Base-by-base conservation (phyloP, 176 grass and related monocot species). In the Poa annua region DNA sequence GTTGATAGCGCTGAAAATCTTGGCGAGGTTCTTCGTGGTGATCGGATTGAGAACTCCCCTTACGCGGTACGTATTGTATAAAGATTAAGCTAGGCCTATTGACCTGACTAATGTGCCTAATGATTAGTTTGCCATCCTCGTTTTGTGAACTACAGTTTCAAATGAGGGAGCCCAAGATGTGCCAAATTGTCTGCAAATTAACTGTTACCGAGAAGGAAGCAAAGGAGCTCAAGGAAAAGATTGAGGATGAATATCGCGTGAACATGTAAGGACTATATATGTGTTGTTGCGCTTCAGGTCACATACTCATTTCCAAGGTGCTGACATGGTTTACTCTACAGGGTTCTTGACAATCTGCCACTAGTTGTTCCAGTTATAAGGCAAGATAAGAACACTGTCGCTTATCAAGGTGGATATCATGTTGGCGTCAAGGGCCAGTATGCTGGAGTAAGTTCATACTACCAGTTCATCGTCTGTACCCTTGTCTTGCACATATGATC, bases 171-270 rank as follows among this genome's bases (percentile, higher is more conserved):
- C 78, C 89, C 22, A 88, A 88, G 81, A 88, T 85, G 82, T 91
- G 89, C 54, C 89, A 88, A 57, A 88, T 91, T 52, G 82, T 91
- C n/a, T 91, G 89, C 78, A 91, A 85, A 79, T 33, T 25, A 26
- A 25, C 73, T 32, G 54, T 91, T 16, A 24, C 17, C 15, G 86
- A 91, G 49, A 88, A 91, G 79, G 82, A 85, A 66, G 89, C 89
- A 20, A 91, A 91, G 47, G 89, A 88, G 82, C 78, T 91, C 26
- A 91, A 85, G 82, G 89, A 91, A 81, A 91, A 91, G 89, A 91
- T 91, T 79, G 89, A 91, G 56, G 89, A 91, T 79, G 89, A 88
- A 59, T 91, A 91, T 56, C 86, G 66, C 5, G 89, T 91, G 48
- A 91, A 88, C 85, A 91, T 91, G 89, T 91, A 74, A 82, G 86